Conservation (phyloP, 1,284 basidiomycete genomes). For the Apiotrichum gracile region DNA sequence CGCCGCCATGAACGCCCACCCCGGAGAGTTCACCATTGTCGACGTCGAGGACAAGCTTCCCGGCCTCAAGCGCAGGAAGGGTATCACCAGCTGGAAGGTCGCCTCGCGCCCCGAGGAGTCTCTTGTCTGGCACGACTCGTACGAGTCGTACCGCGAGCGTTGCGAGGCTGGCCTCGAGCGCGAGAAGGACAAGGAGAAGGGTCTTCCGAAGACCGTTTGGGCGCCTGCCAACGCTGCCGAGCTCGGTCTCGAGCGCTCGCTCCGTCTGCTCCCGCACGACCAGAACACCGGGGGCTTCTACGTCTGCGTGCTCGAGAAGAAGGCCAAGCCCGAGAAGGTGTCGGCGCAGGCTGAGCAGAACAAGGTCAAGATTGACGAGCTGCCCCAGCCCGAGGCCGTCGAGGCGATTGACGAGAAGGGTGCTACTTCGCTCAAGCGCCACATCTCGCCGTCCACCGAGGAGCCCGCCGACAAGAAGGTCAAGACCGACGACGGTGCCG, state of each 20-base stretch:
- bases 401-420: constrained; percentile 22
- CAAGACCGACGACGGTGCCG: constrained; percentile 11
- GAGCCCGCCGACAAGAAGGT: constrained; percentile 19
- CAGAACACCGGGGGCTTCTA: constrained; percentile 99
- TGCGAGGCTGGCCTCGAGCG: constrained; percentile 25
- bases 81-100: constrained; percentile 70
- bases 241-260: constrained; percentile 62
- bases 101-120: constrained; percentile 31
- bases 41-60: constrained; percentile 70
- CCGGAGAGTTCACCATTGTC: constrained; percentile 76
- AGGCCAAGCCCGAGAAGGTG: constrained; percentile 6
- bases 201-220: constrained; percentile 67
- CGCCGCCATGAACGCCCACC: constrained; percentile 65
- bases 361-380: constrained; percentile 6
- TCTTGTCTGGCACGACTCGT: constrained; percentile 34
- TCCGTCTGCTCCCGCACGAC: constrained; percentile 88
- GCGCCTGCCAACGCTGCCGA: constrained; percentile 62
- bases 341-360: background rate
- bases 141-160: constrained; percentile 27
- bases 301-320: constrained; percentile 74
- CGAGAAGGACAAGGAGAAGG: constrained; percentile 47
- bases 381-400: constrained; percentile 13
- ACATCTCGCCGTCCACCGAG: constrained; percentile 21
- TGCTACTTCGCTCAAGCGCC: constrained; percentile 19
- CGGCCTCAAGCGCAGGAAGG: constrained; percentile 66